Conservation (phyloP, 192 early-diverging fungal species). For the Coemansia sp. region DNA sequence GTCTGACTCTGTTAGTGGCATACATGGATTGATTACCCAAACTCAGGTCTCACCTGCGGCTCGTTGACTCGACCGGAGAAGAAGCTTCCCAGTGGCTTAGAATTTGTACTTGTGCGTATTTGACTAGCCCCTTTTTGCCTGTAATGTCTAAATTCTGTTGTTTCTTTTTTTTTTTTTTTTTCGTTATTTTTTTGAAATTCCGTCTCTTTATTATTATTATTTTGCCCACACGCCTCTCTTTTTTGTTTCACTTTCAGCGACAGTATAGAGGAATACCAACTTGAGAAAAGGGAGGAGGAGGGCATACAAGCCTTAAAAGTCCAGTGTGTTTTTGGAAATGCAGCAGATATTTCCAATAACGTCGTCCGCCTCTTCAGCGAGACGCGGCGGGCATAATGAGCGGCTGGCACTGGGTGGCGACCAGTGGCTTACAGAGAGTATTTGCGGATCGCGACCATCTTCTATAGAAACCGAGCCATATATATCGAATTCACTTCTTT, state of each 20-base stretch:
- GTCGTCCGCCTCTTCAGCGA: background rate
- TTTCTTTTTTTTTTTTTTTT: background rate
- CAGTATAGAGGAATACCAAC: background rate
- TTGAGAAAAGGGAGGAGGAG: background rate
- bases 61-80: background rate
- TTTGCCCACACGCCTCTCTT: background rate
- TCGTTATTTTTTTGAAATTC: background rate
- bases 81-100: too few species aligned
- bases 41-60: background rate
- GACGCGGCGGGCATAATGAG: background rate
- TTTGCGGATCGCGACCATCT: constrained; percentile 2
- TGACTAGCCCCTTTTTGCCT: too few species aligned
- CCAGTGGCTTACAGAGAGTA: background rate
- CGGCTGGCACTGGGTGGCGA: background rate
- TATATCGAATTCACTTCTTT: background rate
- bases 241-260: background rate
- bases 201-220: background rate
- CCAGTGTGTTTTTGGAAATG: background rate
- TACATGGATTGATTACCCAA: background rate
- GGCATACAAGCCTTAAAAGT: background rate
- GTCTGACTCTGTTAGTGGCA: background rate
- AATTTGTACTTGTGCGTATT: too few species aligned
- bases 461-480: constrained; percentile 1
- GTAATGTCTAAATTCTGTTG: background rate
- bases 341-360: background rate